phyloP scores from a whole-genome alignment of 805 yeast genomes.

The Clavispora phyllophila region DNA sequence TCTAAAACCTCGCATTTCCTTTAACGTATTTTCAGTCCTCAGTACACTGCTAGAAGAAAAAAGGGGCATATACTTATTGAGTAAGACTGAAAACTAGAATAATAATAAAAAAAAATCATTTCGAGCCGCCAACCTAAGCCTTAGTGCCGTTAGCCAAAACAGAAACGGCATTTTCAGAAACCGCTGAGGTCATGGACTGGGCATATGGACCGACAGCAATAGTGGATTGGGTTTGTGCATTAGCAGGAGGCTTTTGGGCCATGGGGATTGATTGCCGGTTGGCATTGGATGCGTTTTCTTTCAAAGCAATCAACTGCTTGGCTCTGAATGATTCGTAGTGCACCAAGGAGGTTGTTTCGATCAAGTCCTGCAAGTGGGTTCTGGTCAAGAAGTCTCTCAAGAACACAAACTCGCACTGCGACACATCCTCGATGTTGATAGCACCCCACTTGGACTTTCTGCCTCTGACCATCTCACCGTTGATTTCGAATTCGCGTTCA shows the following conservation, averaged over 20 bases:
- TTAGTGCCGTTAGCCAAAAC: conserved; percentile 3
- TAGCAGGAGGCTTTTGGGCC: conserved; percentile 1
- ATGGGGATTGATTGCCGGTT: conserved; percentile 29
- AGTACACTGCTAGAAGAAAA: neutral
- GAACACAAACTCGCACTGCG: conserved; percentile 93
- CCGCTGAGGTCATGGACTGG: conserved; percentile 15
- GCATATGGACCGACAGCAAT: conserved; percentile 3
- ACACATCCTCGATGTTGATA: conserved; percentile 87
- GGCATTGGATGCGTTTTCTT: conserved; percentile 71
- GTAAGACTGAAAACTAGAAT: neutral
- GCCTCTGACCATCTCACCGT: conserved; percentile 81
- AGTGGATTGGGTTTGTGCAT: conserved; percentile 5
- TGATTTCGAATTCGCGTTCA: conserved; percentile 66
- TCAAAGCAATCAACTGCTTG: conserved; percentile 87
- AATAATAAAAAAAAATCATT: neutral
- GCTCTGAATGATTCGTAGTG: conserved; percentile 94
- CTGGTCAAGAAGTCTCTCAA: conserved; percentile 91
- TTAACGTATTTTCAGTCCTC: neutral
- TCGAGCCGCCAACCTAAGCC: neutral
- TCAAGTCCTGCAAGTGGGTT: conserved; percentile 92
- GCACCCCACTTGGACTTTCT: conserved; percentile 93
- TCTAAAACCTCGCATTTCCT: neutral
- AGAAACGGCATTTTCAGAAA: conserved; percentile 10
- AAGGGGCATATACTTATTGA: neutral
- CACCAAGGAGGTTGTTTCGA: conserved; percentile 80